Evolutionary conservation across 2,329 filamentous ascomycete species (phyloP).

Genomic region (Botrytis galanthina): DNA sequence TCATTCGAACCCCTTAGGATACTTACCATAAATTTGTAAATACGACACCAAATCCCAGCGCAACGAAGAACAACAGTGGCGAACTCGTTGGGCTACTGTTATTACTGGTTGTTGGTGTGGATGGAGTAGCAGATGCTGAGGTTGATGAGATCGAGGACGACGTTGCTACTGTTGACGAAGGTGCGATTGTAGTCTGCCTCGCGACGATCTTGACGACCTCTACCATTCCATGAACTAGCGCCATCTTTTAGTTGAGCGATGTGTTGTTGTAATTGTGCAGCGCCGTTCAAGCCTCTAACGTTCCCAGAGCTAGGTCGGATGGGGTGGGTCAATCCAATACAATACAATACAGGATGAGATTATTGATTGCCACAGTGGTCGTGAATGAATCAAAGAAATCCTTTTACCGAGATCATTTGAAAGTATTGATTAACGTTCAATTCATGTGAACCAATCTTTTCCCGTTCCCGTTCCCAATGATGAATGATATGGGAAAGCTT

Average conservation of each 20-base stretch:
- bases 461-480: background rate
- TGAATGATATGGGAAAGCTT: background rate
- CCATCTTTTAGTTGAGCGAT: constrained; percentile 28
- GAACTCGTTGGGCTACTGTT: constrained; percentile 58
- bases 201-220: constrained; percentile 32
- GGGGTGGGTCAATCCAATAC: background rate
- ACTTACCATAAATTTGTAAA: constrained; percentile 97
- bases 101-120: constrained; percentile 25
- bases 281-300: background rate
- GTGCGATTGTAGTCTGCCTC: constrained; percentile 24
- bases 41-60: constrained; percentile 93
- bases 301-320: background rate
- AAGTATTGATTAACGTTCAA: background rate
- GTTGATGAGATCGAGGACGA: constrained; percentile 14
- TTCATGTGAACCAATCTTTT: background rate
- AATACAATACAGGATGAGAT: background rate
- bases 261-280: background rate
- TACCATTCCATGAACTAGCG: constrained; percentile 31
- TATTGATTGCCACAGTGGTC: constrained; percentile 12
- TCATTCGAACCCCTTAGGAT: background rate
- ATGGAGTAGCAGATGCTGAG: constrained; percentile 20
- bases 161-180: constrained; percentile 9
- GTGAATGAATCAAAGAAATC: constrained; percentile 12
- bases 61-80: constrained; percentile 87
- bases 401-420: constrained; percentile 5